phyloP scores from a whole-genome alignment of 805 yeast genomes.

The Wickerhamiella azyma region DNA sequence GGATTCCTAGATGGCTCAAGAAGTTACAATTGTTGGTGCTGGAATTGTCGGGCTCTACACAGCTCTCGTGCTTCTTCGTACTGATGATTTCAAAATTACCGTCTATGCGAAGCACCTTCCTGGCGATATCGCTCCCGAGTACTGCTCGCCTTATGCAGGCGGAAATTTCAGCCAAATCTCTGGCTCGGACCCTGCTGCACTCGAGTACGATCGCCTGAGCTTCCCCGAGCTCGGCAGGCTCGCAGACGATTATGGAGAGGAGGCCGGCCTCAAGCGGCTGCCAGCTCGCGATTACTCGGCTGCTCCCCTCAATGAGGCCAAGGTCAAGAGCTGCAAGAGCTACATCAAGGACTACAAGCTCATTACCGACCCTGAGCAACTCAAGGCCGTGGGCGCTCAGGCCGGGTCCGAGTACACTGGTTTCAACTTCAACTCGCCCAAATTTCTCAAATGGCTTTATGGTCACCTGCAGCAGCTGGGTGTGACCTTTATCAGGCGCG shows the following conservation, averaged over 20 bases:
- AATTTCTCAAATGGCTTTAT: conserved; percentile 37
- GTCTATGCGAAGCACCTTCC: conserved; percentile 57
- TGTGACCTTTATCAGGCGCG: conserved; percentile 36
- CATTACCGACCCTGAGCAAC: conserved; percentile 25
- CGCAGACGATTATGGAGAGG: conserved; percentile 37
- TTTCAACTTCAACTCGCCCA: conserved; percentile 64
- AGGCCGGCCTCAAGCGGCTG: conserved; percentile 40
- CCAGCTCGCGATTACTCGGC: conserved; percentile 54
- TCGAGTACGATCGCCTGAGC: conserved; percentile 43
- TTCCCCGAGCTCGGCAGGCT: conserved; percentile 36
- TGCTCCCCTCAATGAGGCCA: conserved; percentile 33
- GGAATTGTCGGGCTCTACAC: conserved; percentile 62
- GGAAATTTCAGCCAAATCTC: conserved; percentile 50
- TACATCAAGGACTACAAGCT: conserved; percentile 38
- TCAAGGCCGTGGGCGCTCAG: conserved; percentile 37
- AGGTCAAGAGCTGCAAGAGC: conserved; percentile 34
- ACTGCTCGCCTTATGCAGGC: conserved; percentile 76
- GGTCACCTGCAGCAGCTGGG: conserved; percentile 35
- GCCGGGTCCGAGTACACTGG: conserved; percentile 45
- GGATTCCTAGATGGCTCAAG: too few relatives aligned
- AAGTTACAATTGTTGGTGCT: conserved; percentile 32
- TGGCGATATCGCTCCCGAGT: conserved; percentile 61
- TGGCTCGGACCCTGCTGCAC: conserved; percentile 38
- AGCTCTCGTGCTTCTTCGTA: conserved; percentile 34
- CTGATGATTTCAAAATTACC: conserved; percentile 32